These are phyloP conservation scores for Platanthera guangdongensis DNA, from an alignment of 106 monocot species.

Conservation along the genomic window DNA sequence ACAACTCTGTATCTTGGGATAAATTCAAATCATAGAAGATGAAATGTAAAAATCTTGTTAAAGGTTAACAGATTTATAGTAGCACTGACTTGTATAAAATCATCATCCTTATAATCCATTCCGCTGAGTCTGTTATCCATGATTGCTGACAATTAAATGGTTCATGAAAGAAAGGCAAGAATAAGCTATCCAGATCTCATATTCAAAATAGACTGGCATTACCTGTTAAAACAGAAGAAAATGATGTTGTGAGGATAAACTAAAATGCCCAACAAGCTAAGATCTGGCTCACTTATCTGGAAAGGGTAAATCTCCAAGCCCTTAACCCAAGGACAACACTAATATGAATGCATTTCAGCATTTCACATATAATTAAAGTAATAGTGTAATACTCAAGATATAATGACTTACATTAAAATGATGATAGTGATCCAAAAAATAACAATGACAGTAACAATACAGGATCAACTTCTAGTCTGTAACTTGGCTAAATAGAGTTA, in stretches of 20 bases:
- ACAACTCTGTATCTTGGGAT: background rate
- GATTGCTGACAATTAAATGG: conserved; percentile 67
- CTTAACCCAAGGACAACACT: background rate
- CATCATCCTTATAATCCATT: conserved; percentile 80
- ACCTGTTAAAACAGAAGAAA: conserved; percentile 23
- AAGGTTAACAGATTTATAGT: background rate
- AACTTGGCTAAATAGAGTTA: too few species aligned
- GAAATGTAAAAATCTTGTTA: background rate
- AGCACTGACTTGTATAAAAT: conserved; percentile 66
- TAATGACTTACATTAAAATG: background rate
- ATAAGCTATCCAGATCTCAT: conserved; percentile 7
- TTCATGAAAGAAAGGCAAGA: conserved; percentile 20
- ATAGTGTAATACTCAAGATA: background rate
- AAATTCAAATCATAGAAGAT: background rate
- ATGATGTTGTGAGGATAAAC: background rate
- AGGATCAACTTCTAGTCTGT: conserved; percentile 1
- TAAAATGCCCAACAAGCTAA: background rate
- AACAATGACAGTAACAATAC: background rate
- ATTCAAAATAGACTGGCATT: conserved; percentile 9
- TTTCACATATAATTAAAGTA: too few species aligned
- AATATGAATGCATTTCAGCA: background rate
- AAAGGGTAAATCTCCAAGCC: background rate
- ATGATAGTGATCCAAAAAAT: background rate
- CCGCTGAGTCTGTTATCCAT: conserved; percentile 78
- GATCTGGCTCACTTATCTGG: background rate